Evolutionary conservation across 306 rosid genomes (phyloP), one percentile per base, ranked within the genome.

Genomic region (Parietaria judaica): DNA sequence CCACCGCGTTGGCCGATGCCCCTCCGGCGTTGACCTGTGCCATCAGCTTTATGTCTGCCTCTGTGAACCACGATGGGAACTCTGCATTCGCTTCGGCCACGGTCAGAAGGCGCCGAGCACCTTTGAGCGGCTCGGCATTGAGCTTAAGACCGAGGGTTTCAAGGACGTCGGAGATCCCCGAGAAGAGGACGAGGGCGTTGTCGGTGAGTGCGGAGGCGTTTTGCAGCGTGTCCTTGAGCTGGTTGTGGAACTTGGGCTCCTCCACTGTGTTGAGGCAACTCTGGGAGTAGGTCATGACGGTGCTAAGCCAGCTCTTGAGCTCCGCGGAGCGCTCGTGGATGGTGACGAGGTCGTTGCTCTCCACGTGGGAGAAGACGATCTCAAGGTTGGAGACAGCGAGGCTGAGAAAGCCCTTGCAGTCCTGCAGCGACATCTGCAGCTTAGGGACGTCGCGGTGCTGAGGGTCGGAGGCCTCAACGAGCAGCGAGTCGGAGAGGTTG

Each of bases 221-320:
- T 9, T 56, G 60, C 0, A 80, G 64, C 4, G 54, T 60, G 6
- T 48, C 63, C 44, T 51, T 35, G 71, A 87, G 45, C 14, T 72
- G 51, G 14, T 61, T 54, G 54, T 71, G 75, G 3, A 65, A 49
- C 0, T 71, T 80, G 8, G 60, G 78, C 2, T 51, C 61, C 3
- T 81, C 79, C 1, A 75, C 70, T 0, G 77, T 79, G 1, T 83
- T 90, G 36, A 74, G 55, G 63, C 96, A 88, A 0, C 78, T 43
- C 41, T 78, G 74, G 2, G 81, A 76, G 61, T 77, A 86, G 0
- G 90, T 70, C 66, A 84, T 58, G 45, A 82, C 86, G 0, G 90
- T 73, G 1, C 86, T 75, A 16, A 90, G 56, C 97, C 97, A 90
- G 6, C 69, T 84, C 71, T 64, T 79, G 31, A 90, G 34, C 48